These are phyloP conservation scores for Calamus simplicifolius DNA, from an alignment of 176 grass and related monocot species.

Conservation along the genomic window DNA sequence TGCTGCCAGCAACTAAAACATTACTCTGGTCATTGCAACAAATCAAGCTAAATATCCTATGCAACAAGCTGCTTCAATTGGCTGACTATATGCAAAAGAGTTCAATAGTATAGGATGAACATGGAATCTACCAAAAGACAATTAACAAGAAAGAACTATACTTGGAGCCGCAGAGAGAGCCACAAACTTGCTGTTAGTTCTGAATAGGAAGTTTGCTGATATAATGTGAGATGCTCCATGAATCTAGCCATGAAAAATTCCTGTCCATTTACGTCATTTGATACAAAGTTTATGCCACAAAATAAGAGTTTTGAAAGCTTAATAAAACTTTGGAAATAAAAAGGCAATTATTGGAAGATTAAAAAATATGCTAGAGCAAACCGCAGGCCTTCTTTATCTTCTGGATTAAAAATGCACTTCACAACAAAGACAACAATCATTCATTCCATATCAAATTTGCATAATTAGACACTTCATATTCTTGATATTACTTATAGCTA, in stretches of 20 bases:
- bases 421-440: no score
- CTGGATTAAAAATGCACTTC: no score
- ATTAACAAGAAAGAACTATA: conserved; percentile 22
- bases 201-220: conserved; percentile 91
- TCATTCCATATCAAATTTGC: no score
- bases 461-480: no score
- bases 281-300: conserved; percentile 18
- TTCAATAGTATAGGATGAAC: no score
- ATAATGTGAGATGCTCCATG: conserved; percentile 52
- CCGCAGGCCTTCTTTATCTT: no score
- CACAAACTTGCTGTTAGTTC: conserved; percentile 74
- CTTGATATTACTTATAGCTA: no score
- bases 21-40: conserved; percentile 22
- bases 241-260: conserved; percentile 66
- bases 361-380: no score
- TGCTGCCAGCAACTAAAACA: conserved; percentile 81
- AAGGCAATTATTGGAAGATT: no score
- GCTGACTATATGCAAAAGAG: no score
- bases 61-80: no score
- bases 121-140: conserved; percentile 5
- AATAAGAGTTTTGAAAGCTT: conserved; percentile 12
- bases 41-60: background rate
- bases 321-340: no score
- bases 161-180: conserved; percentile 89
- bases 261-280: conserved; percentile 32